Evolutionary conservation across 192 early-diverging fungal species (phyloP), one percentile per base, ranked within the genome.

Genomic region (Pilobolus umbonatus): DNA sequence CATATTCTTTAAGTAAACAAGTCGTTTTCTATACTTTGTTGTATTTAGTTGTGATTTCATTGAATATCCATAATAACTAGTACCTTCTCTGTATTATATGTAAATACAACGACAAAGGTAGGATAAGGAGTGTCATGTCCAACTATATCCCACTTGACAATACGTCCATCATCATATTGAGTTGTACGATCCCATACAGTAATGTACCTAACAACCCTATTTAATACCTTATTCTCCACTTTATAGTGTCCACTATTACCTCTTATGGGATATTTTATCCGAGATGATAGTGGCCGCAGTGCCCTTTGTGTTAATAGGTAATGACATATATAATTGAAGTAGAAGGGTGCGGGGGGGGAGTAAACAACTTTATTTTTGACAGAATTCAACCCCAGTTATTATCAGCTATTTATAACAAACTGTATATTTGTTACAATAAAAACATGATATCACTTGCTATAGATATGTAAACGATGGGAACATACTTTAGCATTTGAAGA

Each of bases 91-190:
- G 80, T 80, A 44, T 73, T 40, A 51, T 63, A 84, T 2, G 80
- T 76, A 62, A 84, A 83, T 8, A 75, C 68, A 8, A 64, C 57
- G 1, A 67, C 51, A 55, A 84, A 84, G 15, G 55, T 58, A 4
- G 82, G 82, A 28, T 76, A 68, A 25, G 64, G 59, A 28, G 55
- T 54, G 17, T 66, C 51, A 19, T 81, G 77, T 11, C 81, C 81
- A 15, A 72, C 77, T 25, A 78, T 61, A 51, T 83, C 81, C 77
- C 77, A 81, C 26, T 72, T 60, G 40, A 81, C 65, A 4, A 65
- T 56, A 15, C 72, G 66, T 5, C 80, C 80, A 66, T 82, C 76
- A 14, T 71, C 68, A 54, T 62, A 82, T 15, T 62, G 44, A n/a
- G 69, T 72, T 39, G 38, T 53, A 22, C 65, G 62, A 35, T 72